A percentile compares a stretch with the other conserved stretches of the same genome.
Evolutionary conservation across 768 basidiomycete genomes (phyloP).

Genomic region (Calocera viscosa): DNA sequence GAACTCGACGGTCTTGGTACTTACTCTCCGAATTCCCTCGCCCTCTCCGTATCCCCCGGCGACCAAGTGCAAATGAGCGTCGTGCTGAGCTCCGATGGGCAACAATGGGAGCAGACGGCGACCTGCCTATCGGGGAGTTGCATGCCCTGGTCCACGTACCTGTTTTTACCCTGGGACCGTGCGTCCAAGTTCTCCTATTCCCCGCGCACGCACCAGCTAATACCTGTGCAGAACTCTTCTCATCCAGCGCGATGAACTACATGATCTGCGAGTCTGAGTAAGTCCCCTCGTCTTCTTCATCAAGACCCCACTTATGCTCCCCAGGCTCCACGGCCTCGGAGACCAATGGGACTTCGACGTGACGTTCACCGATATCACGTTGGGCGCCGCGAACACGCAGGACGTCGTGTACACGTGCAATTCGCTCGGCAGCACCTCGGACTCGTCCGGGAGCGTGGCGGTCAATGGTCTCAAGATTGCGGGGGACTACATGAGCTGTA

Average conservation of each 20-base stretch:
- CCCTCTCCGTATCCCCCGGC: neutral
- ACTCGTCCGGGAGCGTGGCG: no score
- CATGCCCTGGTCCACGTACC: neutral
- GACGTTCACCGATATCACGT: neutral
- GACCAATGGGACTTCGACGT: neutral
- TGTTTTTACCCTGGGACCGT: neutral
- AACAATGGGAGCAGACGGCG: neutral
- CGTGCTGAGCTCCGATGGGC: neutral
- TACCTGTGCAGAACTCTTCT: no score
- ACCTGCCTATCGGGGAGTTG: neutral
- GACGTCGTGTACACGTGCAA: neutral
- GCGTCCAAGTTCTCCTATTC: neutral
- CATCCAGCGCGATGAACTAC: neutral
- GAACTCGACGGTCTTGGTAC: neutral
- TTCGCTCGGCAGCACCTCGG: neutral
- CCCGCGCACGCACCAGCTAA: no score
- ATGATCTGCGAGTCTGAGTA: neutral
- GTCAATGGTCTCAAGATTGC: no score
- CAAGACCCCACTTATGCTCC: neutral
- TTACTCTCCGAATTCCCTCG: neutral
- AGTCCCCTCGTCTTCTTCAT: neutral
- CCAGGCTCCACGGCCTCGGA: neutral
- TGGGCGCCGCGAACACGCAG: neutral
- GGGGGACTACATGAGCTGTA: no score
- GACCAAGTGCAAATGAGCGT: neutral